Evolutionary conservation across 768 basidiomycete species (phyloP), one percentile per base, ranked within the genome.

Genomic region (Naganishia kalamii): DNA sequence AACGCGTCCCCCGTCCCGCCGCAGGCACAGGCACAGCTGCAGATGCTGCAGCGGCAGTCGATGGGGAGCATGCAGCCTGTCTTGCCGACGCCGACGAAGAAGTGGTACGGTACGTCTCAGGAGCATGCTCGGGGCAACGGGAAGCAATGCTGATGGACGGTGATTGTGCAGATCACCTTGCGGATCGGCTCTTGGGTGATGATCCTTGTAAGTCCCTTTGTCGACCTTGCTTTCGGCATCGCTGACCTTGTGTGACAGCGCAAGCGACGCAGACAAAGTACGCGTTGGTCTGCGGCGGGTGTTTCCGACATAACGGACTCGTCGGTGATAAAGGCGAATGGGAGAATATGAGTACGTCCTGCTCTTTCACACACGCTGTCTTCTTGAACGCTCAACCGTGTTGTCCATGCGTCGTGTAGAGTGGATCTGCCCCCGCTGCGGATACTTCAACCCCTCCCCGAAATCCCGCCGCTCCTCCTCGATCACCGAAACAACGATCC

Each of bases 301-400:
- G 77, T 65, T 78, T 78, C 66, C 66, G 75, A 49, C 77, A 78
- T 66, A 76, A 76, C 50, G 77, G 77, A 1, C 51, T 78, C n/a
- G 72, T 78, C 12, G 73, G 72, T 5, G 52, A 37, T 61, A 74
- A 78, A 57, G 70, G 73, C 50, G 75, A 78, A 60, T 78, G 77
- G 77, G 77, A 75, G 65, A 60, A 71, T 25, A 75, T 74, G 70
- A 74, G 76, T 77, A 57, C 70, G 76, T 74, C 11, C n/a, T 32
- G 62, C 7, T 7, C 19, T 19, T 19, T 30, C 6, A 21, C 8
- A 10, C 47, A 27, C 3, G n/a, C 11, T 4, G 6, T 10, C n/a
- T 23, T 30, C 4, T 15, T 29, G 25, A n/a, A 4, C 4, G 8
- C 29, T 52, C 19, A 30, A 49, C 48, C 27, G 37, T 40, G 37